phyloP scores from a whole-genome alignment of 768 basidiomycete species.

The Boletellus emodensis region DNA sequence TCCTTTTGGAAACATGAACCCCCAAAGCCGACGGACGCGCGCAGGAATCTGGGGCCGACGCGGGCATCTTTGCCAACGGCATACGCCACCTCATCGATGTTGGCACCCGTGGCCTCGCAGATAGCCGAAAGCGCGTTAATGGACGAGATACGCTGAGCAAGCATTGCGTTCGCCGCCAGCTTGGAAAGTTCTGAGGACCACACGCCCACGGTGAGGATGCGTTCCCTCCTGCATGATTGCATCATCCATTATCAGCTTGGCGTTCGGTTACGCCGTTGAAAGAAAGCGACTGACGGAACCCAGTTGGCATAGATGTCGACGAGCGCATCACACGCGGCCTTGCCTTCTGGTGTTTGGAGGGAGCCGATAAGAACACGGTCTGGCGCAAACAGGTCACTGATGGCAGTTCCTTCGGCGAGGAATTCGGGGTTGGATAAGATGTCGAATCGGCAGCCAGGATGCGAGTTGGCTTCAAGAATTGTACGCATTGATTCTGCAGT shows the following conservation, averaged over 20 bases:
- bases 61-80: conserved; percentile 93
- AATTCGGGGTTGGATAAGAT: conserved; percentile 99
- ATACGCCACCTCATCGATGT: conserved; percentile 95
- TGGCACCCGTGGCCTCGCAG: conserved; percentile 97
- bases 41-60: conserved; percentile 93
- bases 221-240: conserved; percentile 54
- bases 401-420: conserved; percentile 97
- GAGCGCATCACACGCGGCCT: conserved; percentile 73
- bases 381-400: conserved; percentile 79
- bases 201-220: conserved; percentile 89
- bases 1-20: conserved; percentile 99
- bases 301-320: conserved; percentile 89
- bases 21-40: conserved; percentile 93
- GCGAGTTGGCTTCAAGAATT: conserved; percentile 97
- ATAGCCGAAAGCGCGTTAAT: conserved; percentile 98
- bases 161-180: conserved; percentile 98
- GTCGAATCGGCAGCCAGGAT: conserved; percentile 85
- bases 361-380: conserved; percentile 98
- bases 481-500: conserved; percentile 99
- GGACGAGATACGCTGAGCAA: conserved; percentile 98
- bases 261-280: neutral
- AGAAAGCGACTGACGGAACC: conserved; percentile 70
- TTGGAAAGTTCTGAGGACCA: conserved; percentile 99
- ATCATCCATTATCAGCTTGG: conserved; percentile 1
- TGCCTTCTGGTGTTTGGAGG: conserved; percentile 83